Conservation (phyloP, 495 filamentous ascomycete species). For the Aeminium ludgeri region DNA sequence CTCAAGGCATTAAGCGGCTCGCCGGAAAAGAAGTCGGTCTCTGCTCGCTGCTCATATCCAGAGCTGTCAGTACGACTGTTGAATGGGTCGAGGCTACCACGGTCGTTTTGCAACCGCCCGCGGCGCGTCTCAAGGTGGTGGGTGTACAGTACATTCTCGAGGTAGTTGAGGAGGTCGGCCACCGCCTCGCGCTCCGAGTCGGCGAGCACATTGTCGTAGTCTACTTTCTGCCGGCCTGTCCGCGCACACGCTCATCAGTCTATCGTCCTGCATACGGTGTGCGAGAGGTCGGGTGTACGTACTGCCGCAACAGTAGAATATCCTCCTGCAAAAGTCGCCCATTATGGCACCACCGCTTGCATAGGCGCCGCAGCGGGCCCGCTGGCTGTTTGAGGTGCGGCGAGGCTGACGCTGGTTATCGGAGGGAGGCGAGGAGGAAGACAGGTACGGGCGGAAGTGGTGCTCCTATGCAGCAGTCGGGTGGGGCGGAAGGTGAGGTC, state of each 20-base stretch:
- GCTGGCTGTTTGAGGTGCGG: background rate
- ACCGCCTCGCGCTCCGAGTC: constrained; percentile 97
- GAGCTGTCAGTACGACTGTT: constrained; percentile 3
- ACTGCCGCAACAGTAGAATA: constrained; percentile 10
- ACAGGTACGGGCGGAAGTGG: no score
- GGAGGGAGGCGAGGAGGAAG: no score
- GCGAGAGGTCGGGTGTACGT: background rate
- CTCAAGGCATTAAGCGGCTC: constrained; percentile 89
- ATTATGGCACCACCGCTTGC: constrained; percentile 1
- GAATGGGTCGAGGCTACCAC: no score
- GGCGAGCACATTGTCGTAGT: constrained; percentile 87
- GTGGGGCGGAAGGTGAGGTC: no score
- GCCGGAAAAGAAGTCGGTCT: constrained; percentile 96
- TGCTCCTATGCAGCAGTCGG: no score
- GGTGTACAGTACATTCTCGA: constrained; percentile 63
- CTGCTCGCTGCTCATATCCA: constrained; percentile 47
- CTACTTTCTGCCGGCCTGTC: constrained; percentile 76
- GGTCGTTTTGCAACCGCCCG: no score
- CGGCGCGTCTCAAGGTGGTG: background rate
- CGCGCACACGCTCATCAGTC: background rate
- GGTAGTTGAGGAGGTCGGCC: constrained; percentile 81
- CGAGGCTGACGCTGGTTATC: no score
- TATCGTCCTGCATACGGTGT: background rate
- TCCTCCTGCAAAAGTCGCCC: constrained; percentile 1
- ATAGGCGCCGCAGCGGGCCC: constrained; percentile 2